Evolutionary conservation across 1,139 yeast genomes (phyloP), one percentile per base, ranked within the genome.

Genomic region (Saccharomyces hybrid): DNA sequence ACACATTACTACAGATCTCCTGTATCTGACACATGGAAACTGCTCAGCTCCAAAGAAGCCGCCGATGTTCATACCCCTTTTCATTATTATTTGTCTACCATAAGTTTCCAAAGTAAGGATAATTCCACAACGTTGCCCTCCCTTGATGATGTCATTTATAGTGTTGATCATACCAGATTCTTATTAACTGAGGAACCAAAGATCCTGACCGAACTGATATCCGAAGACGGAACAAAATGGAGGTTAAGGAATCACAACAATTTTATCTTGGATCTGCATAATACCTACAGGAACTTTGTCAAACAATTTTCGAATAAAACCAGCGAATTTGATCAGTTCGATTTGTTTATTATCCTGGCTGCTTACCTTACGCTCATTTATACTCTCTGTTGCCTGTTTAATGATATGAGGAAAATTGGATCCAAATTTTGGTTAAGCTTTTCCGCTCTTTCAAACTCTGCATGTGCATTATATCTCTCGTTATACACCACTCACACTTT

Each of bases 281-380:
- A 38, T 38, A 38, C 9, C 13, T 38, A 38, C n/a, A 16, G 44
- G 9, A 38, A 38, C 9, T 1, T 38, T 1, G 44, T 38, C 25
- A 38, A 38, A 7, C 66, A 80, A 49, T 76, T 74, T 38, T 70
- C 75, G 55, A 78, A 76, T 52, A 75, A 86, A 59, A 77, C 89
- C 54, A 76, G 77, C 55, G 85, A 88, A 57, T 95, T 98, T n/a
- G 97, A 93, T 64, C 82, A 86, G 38, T 88, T 89, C 62, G 99
- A 95, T 71, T 83, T 93, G 50, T 82, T 83, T 13, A 79, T 91
- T 57, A 85, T 95, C 55, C 79, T 89, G 6, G 72, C 84, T 54
- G 98, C 97, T 2, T 95, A 95, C 70, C 63, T 83, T 41, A 96
- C 96, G 51, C 90, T 93, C 97, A 78, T 89, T 79, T 86, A 88